phyloP scores from a whole-genome alignment of 2,329 filamentous ascomycete genomes.

The Chrysoporthe cubensis region DNA sequence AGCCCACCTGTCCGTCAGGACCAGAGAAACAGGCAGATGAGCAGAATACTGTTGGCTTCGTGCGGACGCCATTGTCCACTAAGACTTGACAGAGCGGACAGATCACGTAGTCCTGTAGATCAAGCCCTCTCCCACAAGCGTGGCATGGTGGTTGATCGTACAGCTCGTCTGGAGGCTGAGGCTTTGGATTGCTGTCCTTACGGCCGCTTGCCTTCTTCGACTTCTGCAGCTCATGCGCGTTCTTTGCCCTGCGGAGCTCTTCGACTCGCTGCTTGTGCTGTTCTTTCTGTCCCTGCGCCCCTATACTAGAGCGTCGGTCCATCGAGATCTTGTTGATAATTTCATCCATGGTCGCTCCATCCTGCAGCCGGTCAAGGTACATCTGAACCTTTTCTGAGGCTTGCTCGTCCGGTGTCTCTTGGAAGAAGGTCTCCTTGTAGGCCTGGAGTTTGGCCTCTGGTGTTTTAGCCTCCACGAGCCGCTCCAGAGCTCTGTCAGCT shows the following conservation, averaged over 20 bases:
- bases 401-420: slow-evolving; percentile 27
- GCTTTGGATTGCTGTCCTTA: slow-evolving; percentile 22
- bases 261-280: slow-evolving; percentile 37
- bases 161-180: slow-evolving; percentile 31
- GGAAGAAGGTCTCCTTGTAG: slow-evolving; percentile 34
- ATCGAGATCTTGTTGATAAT: slow-evolving; percentile 34
- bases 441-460: slow-evolving; percentile 28
- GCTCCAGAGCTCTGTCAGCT: slow-evolving; percentile 22
- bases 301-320: slow-evolving; percentile 32
- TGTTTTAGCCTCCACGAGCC: slow-evolving; percentile 29
- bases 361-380: slow-evolving; percentile 34
- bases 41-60: slow-evolving; percentile 36
- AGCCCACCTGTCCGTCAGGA: slow-evolving; percentile 6
- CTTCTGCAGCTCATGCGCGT: slow-evolving; percentile 36
- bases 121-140: slow-evolving; percentile 32
- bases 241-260: slow-evolving; percentile 33
- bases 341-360: slow-evolving; percentile 34
- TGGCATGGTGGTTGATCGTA: slow-evolving; percentile 36
- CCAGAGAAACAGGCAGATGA: slow-evolving; percentile 31
- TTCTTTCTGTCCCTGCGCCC: slow-evolving; percentile 33
- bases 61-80: slow-evolving; percentile 28
- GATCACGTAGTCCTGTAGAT: slow-evolving; percentile 31
- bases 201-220: slow-evolving; percentile 31
- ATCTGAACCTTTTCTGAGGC: slow-evolving; percentile 32
- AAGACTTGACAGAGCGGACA: slow-evolving; percentile 37